These are phyloP conservation scores for Whalleya microplaca DNA, from an alignment of 2,329 filamentous ascomycete species.

Conservation along the genomic window DNA sequence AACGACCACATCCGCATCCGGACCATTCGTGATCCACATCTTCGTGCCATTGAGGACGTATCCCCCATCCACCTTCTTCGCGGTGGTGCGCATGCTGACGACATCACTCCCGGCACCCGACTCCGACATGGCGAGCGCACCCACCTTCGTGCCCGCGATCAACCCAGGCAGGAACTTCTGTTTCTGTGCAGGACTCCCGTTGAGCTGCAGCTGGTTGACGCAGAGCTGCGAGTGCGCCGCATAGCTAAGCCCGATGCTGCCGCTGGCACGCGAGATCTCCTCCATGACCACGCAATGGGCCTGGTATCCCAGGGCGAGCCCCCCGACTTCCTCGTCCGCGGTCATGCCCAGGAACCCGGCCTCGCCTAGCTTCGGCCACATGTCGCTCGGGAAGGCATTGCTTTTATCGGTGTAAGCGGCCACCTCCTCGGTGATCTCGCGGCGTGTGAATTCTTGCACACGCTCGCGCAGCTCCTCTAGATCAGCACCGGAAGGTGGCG, in stretches of 20 bases:
- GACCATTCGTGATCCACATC: conserved; percentile 99
- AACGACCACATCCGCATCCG: conserved; percentile 88
- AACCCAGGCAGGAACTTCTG: conserved; percentile 77
- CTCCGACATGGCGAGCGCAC: conserved; percentile 94
- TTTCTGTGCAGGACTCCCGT: conserved; percentile 82
- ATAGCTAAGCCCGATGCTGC: conserved; percentile 84
- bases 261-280: conserved; percentile 87
- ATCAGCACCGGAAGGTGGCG: conserved; percentile 71
- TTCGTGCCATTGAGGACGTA: conserved; percentile 88
- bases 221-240: conserved; percentile 95
- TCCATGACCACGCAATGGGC: conserved; percentile 96
- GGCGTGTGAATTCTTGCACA: conserved; percentile 85
- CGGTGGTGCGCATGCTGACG: conserved; percentile 90
- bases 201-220: conserved; percentile 93
- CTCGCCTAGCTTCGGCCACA: conserved; percentile 93
- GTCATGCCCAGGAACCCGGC: conserved; percentile 93
- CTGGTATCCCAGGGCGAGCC: conserved; percentile 91
- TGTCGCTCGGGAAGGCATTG: conserved; percentile 86
- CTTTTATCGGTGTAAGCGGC: conserved; percentile 80
- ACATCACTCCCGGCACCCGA: conserved; percentile 90
- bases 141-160: conserved; percentile 79
- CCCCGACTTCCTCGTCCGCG: conserved; percentile 89
- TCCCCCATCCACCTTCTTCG: conserved; percentile 79
- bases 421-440: conserved; percentile 84
- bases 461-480: conserved; percentile 80